phyloP scores from a whole-genome alignment of 2,329 filamentous ascomycete species.

The Lasiodiplodia sp. region DNA sequence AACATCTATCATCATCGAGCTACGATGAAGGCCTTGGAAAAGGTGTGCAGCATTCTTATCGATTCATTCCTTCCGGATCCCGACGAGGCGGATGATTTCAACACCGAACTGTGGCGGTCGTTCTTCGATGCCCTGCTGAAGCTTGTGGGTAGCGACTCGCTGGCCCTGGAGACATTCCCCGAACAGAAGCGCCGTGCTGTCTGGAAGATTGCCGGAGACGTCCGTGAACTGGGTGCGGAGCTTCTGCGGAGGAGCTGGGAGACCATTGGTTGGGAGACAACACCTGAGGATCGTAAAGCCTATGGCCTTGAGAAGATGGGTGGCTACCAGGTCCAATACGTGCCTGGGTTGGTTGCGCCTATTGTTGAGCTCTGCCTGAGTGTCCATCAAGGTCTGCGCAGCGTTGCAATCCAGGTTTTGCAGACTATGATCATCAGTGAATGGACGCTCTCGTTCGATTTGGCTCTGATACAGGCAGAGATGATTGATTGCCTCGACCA shows the following conservation, averaged over 20 bases:
- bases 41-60: slow-evolving; percentile 80
- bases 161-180: slow-evolving; percentile 93
- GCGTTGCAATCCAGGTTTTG: slow-evolving; percentile 89
- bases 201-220: slow-evolving; percentile 98
- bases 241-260: slow-evolving; percentile 88
- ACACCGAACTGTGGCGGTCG: slow-evolving; percentile 90
- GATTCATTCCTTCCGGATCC: slow-evolving; percentile 85
- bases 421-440: slow-evolving; percentile 99
- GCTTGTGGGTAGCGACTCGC: slow-evolving; percentile 84
- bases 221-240: slow-evolving; percentile 88
- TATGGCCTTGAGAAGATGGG: slow-evolving; percentile 87
- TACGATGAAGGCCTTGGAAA: slow-evolving; percentile 83
- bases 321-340: slow-evolving; percentile 98
- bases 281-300: slow-evolving; percentile 75
- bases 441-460: slow-evolving; percentile 93
- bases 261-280: slow-evolving; percentile 95
- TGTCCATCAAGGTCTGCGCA: slow-evolving; percentile 88
- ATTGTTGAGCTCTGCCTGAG: slow-evolving; percentile 95
- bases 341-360: slow-evolving; percentile 86
- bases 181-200: slow-evolving; percentile 96
- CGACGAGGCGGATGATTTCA: slow-evolving; percentile 90
- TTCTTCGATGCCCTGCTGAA: slow-evolving; percentile 91
- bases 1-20: slow-evolving; percentile 94
- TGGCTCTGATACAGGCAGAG: slow-evolving; percentile 90
- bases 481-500: slow-evolving; percentile 93